Evolutionary conservation across 2,329 filamentous ascomycete species (phyloP).

Genomic region (Fusarium pseudoanthophilum): DNA sequence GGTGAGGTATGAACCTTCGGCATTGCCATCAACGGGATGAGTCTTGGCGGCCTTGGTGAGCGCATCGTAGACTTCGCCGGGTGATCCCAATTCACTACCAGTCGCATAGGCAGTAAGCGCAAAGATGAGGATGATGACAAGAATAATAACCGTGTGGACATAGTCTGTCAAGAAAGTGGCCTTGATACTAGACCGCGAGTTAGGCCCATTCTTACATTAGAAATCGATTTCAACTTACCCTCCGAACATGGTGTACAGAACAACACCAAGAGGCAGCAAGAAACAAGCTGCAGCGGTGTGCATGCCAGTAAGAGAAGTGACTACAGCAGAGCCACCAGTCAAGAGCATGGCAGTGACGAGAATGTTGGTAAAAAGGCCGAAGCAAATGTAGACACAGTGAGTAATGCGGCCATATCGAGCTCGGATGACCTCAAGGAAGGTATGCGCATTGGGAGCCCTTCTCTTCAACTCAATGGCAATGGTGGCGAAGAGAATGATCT

Average conservation of each 20-base stretch:
- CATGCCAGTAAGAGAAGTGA: conserved; percentile 55
- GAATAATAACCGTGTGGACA: conserved; percentile 81
- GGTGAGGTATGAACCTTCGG: conserved; percentile 84
- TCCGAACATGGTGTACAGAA: conserved; percentile 75
- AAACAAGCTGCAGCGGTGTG: conserved; percentile 83
- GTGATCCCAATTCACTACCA: conserved; percentile 77
- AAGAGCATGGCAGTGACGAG: conserved; percentile 90
- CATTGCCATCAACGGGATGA: conserved; percentile 86
- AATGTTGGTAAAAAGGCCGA: conserved; percentile 86
- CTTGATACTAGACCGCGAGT: conserved; percentile 68
- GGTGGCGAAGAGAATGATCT: conserved; percentile 90
- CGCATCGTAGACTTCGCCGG: conserved; percentile 80
- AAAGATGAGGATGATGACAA: conserved; percentile 88
- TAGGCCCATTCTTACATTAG: accelerated
- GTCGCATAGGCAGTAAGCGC: conserved; percentile 84
- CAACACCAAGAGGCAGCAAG: conserved; percentile 80
- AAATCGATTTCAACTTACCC: conserved; percentile 45
- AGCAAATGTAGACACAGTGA: conserved; percentile 83
- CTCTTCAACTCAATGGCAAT: conserved; percentile 91
- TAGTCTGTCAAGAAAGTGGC: conserved; percentile 89
- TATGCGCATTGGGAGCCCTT: conserved; percentile 87
- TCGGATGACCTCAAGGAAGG: conserved; percentile 83
- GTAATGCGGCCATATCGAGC: conserved; percentile 76
- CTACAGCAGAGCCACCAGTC: conserved; percentile 77
- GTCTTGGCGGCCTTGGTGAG: conserved; percentile 76